These are phyloP conservation scores for Nyctanthes arbortristis DNA, from an alignment of 257 asterid species.

Conservation along the genomic window DNA sequence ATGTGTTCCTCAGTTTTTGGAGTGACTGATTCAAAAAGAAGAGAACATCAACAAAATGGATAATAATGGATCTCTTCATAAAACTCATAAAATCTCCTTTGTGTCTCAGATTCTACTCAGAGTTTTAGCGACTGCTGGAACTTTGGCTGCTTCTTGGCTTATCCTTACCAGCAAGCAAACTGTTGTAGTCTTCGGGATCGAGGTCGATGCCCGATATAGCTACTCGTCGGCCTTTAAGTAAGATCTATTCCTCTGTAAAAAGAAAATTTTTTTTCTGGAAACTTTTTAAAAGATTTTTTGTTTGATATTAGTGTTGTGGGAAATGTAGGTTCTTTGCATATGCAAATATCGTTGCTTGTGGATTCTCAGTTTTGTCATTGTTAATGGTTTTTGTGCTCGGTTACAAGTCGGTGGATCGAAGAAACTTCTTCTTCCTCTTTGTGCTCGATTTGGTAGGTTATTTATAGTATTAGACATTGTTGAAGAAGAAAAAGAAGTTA, in stretches of 20 bases:
- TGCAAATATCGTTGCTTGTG: conserved; percentile 53
- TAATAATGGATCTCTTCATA: conserved; percentile 3
- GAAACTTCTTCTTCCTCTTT: conserved; percentile 49
- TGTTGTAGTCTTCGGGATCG: conserved; percentile 38
- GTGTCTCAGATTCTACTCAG: conserved; percentile 43
- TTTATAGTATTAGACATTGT: neutral
- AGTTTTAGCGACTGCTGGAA: conserved; percentile 33
- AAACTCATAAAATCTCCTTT: conserved; percentile 29
- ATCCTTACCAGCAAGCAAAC: conserved; percentile 51
- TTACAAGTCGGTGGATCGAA: conserved; percentile 28
- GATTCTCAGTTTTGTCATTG: conserved; percentile 38
- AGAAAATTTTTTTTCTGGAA: neutral
- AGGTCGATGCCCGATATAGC: conserved; percentile 51
- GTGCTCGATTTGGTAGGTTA: conserved; percentile 65
- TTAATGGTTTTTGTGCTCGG: conserved; percentile 28
- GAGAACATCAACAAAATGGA: neutral
- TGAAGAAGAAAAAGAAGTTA: neutral
- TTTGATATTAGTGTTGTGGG: neutral
- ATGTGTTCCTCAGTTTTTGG: neutral
- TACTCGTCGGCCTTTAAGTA: conserved; percentile 66
- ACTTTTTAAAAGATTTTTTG: neutral
- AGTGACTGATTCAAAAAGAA: neutral
- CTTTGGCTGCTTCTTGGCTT: conserved; percentile 57
- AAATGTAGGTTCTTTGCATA: conserved; percentile 60
- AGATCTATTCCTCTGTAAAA: neutral